These are phyloP conservation scores for Phytophthora ohioensis DNA, from an alignment of 352 stramenopile genomes.

Conservation along the genomic window DNA sequence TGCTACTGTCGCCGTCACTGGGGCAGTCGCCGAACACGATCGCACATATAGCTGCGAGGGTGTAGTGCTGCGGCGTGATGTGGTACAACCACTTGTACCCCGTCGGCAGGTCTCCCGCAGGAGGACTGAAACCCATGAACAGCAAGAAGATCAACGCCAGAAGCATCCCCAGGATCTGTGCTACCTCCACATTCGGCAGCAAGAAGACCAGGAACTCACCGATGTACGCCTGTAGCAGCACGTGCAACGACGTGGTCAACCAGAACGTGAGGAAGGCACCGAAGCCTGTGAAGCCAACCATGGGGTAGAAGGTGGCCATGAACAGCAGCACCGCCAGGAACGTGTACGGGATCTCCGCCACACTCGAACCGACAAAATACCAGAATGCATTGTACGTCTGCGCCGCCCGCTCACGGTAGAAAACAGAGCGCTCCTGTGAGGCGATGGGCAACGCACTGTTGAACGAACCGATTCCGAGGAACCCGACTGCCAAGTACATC, in stretches of 20 bases:
- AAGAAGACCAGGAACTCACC: conserved; percentile 38
- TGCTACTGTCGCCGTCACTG: conserved; percentile 7
- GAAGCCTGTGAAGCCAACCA: conserved; percentile 27
- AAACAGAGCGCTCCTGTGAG: conserved; percentile 76
- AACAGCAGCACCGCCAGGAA: conserved; percentile 24
- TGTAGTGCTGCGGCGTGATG: conserved; percentile 28
- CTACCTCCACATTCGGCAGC: conserved; percentile 44
- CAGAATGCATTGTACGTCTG: conserved; percentile 51
- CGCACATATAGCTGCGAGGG: conserved; percentile 1
- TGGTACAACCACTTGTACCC: conserved; percentile 32
- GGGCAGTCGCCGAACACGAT: conserved; percentile 20
- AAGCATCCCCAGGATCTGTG: conserved; percentile 51
- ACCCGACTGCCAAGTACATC: conserved; percentile 63
- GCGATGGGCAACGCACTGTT: conserved; percentile 69
- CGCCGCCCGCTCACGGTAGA: conserved; percentile 84
- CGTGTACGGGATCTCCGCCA: conserved; percentile 59
- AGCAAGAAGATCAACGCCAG: conserved; percentile 26
- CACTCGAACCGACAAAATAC: conserved; percentile 24
- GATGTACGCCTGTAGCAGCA: conserved; percentile 34
- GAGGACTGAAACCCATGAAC: conserved; percentile 34
- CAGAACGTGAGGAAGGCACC: conserved; percentile 25
- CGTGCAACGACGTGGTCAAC: conserved; percentile 25
- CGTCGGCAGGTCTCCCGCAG: conserved; percentile 15
- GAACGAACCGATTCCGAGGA: conserved; percentile 74
- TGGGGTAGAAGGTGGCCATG: conserved; percentile 24